Base-by-base conservation (phyloP, 371 early-diverging fungal species). In the Actinomortierella ambigua region DNA sequence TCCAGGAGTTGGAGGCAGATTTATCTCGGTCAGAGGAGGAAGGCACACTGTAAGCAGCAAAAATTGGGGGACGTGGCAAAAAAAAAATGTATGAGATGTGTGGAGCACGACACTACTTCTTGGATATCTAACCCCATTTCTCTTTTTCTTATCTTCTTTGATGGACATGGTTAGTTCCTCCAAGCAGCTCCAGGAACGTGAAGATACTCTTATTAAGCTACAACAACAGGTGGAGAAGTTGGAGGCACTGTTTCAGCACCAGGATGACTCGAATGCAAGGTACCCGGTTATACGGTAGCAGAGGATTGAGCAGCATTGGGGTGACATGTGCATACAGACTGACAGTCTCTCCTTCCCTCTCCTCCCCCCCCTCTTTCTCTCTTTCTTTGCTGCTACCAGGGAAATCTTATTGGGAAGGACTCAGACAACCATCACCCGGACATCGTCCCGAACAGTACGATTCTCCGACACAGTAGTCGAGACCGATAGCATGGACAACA, bases 181-280 rank as follows among this genome's bases (percentile, higher is more conserved):
- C n/a, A 79, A 81, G 46, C 65, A 77, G 28, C 81, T 77, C 40
- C 63, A 77, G 28, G 55, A 56, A 51, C 75, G 84, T 64, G 87
- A 88, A 61, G 83, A 87, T 62, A 76, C 77, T 49, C 63, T 88
- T 34, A 82, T 88, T 54, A 77, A 82, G 61, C 47, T 87, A n/a
- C 85, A 85, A 59, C 76, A 82, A 14, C 86, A 87, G 63, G 65
- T 85, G n/a, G 85, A 87, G 50, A 85, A 83, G 59, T 48, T 89
- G 40, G 86, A 89, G 50, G 85, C 81, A 11, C 52, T 87, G 34
- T 51, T 86, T 18, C 82, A 79, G n/a, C 79, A 81, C 52, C 80
- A 77, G 41, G 71, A 83, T 34, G 85, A 84, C 49, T 65, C 66
- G 7, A 62, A 75, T 27, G 78, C 85, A 28, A 80, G 84, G 84